Base-by-base conservation (phyloP, 2,329 filamentous ascomycete genomes). In the Reticulascus tulasneorum region DNA sequence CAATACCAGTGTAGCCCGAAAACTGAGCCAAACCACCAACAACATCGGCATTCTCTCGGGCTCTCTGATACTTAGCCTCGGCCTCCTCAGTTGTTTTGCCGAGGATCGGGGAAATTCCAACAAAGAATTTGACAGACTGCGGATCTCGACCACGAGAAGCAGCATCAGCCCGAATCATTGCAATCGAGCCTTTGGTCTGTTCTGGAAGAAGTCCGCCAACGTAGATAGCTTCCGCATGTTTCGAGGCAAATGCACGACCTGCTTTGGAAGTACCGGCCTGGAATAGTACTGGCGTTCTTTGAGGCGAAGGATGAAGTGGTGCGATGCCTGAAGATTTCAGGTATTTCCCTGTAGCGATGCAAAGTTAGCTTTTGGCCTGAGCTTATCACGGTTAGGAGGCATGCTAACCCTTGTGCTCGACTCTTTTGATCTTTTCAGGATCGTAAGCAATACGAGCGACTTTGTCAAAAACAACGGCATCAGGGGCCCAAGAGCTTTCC, bases 211-310 rank as follows among this genome's bases (percentile, higher is more conserved):
- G 74, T 0, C 66, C 66, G 0, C 71, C 73, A 4, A 80, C 72
- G 41, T 80, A 80, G 29, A 79, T 75, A 2, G 70, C 75, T 56
- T 81, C 77, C 2, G 76, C 77, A 40, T 80, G 76, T 0, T 62
- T 71, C 3, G 73, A 66, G 0, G 73, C 76, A 46, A 81, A 82
- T 1, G 60, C 57, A 1, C 68, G 72, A 0, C 77, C 77, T 0
- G 77, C 77, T 0, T 69, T 47, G 0, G 75, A 80, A 0, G 74
- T 78, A 0, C 77, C 77, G 1, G 77, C 76, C 43, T 80, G 77
- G 48, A 77, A 73, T 1, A 78, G 56, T 38, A 77, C 72, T 0
- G 74, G 74, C 0, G 75, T 79, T 1, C 74, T 57, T 45, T 79
- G 75, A 5, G 73, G 72, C 0, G 73, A 76, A 0, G 75, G 74